Conservation (phyloP, 495 filamentous ascomycete species). For the Penicillium soppii region DNA sequence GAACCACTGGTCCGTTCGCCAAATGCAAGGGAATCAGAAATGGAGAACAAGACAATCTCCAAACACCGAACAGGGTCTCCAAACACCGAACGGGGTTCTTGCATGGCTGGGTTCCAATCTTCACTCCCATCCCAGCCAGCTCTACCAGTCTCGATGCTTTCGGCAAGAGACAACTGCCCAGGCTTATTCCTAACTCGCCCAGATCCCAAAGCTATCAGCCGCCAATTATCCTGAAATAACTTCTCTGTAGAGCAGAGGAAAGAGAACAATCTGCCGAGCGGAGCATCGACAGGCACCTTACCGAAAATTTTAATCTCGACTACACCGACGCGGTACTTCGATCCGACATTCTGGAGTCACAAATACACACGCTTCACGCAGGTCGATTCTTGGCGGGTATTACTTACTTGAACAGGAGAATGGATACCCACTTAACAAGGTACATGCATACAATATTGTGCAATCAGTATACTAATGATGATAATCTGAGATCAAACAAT, state of each 20-base stretch:
- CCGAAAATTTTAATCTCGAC: conserved; percentile 1
- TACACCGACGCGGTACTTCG: not conserved
- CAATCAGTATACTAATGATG: too few species aligned
- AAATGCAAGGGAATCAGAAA: conserved; percentile 17
- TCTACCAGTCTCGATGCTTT: not conserved
- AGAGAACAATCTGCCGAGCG: not conserved
- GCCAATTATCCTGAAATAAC: too few species aligned
- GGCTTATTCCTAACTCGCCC: too few species aligned
- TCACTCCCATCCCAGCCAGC: not conserved
- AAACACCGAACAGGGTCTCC: too few species aligned
- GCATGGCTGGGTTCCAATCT: not conserved
- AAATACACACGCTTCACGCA: not conserved
- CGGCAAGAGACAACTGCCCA: not conserved
- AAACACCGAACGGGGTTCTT: conserved; percentile 2
- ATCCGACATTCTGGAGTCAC: conserved; percentile 1
- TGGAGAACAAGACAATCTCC: not conserved
- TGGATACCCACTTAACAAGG: too few species aligned
- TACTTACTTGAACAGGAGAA: not conserved
- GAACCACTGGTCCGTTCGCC: conserved; percentile 27
- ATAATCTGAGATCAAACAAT: too few species aligned
- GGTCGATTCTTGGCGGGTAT: not conserved
- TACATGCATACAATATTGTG: too few species aligned
- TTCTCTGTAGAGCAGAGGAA: too few species aligned
- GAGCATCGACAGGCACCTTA: too few species aligned
- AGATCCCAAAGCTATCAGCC: too few species aligned